A percentile compares a stretch with the other conserved stretches of the same genome.
Conservation (phyloP, 176 grass and related monocot species). For the Oryza meyeriana region DNA sequence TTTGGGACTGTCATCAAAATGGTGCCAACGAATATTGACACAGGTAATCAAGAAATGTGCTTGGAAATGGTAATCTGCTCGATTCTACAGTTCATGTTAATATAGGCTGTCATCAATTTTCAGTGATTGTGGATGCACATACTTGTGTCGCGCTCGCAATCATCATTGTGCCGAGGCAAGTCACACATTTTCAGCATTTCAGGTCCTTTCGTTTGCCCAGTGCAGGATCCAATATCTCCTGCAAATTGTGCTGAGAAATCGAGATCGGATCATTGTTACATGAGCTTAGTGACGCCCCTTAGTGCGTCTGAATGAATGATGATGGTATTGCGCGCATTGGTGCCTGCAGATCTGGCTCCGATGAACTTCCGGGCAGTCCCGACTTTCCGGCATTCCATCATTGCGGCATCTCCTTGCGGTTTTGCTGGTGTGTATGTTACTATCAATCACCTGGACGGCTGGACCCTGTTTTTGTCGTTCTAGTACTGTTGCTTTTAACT, state of each 20-base stretch:
- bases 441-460: background rate
- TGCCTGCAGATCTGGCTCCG: background rate
- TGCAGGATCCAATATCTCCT: conserved; percentile 36
- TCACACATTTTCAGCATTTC: background rate
- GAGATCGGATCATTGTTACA: background rate
- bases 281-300: background rate
- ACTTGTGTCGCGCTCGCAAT: conserved; percentile 10
- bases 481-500: too few relatives aligned
- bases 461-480: background rate
- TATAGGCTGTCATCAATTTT: background rate
- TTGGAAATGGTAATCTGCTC: background rate
- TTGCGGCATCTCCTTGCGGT: background rate
- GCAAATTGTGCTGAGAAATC: background rate
- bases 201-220: background rate
- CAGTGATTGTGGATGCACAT: background rate
- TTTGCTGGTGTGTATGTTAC: background rate
- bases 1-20: background rate
- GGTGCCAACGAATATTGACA: background rate
- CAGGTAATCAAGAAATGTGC: background rate
- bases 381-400: conserved; percentile 33
- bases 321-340: background rate
- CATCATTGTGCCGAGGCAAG: conserved; percentile 25
- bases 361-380: background rate
- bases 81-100: background rate
- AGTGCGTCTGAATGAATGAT: background rate